Conservation (phyloP, 2,329 filamentous ascomycete species). For the Nigrospora osmanthi region DNA sequence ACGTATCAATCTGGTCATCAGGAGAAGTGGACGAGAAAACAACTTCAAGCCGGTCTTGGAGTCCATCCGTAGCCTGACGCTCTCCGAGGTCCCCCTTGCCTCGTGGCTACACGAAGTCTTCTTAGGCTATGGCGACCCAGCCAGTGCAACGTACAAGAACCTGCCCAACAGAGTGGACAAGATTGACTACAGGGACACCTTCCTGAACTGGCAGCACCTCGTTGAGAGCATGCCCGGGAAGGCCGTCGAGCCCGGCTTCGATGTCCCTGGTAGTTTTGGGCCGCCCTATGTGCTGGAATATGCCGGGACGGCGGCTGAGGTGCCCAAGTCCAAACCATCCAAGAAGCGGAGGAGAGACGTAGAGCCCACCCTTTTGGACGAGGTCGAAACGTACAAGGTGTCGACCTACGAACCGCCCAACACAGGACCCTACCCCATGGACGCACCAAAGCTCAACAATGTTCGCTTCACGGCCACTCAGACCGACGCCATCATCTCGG, state of each 20-base stretch:
- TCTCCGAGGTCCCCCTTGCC: conserved; percentile 79
- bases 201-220: conserved; percentile 91
- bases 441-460: conserved; percentile 72
- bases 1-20: conserved; percentile 75
- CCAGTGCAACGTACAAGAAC: conserved; percentile 78
- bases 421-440: conserved; percentile 80
- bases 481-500: conserved; percentile 86
- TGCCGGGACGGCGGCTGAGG: conserved; percentile 43
- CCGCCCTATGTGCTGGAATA: conserved; percentile 83
- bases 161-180: conserved; percentile 69
- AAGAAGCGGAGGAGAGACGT: conserved; percentile 84
- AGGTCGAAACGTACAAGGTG: conserved; percentile 66
- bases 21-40: conserved; percentile 81
- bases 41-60: conserved; percentile 94
- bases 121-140: conserved; percentile 90
- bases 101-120: conserved; percentile 96
- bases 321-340: conserved; percentile 49
- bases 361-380: conserved; percentile 55
- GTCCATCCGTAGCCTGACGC: conserved; percentile 77
- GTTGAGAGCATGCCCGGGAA: conserved; percentile 84
- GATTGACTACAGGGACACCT: conserved; percentile 89
- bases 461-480: conserved; percentile 89
- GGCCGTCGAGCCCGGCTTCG: conserved; percentile 70
- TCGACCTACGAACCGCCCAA: conserved; percentile 87
- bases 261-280: conserved; percentile 64